Percentiles rank a stretch among this genome's conserved stretches.
phyloP scores from a whole-genome alignment of 1,284 basidiomycete species.

The Fereydounia khargensis region DNA sequence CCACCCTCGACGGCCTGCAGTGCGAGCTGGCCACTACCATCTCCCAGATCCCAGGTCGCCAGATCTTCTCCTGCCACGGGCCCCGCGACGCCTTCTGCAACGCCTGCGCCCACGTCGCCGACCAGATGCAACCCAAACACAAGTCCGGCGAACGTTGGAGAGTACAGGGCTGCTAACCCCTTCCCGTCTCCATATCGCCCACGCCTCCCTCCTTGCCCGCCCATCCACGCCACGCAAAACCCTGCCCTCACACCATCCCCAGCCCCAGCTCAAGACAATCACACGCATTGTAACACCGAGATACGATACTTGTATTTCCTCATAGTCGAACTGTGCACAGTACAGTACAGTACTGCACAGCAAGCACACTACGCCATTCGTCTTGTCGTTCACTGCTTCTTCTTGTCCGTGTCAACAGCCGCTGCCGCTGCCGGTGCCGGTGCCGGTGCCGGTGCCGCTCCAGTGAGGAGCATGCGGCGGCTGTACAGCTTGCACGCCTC shows the following conservation, averaged over 20 bases:
- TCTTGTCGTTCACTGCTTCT: conserved; percentile 6
- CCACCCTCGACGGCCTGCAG: conserved; percentile 6
- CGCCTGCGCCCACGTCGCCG: conserved; percentile 2
- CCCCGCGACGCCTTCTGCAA: conserved; percentile 17
- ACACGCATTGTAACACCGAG: no score
- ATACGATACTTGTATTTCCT: no score
- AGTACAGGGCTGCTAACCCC: conserved; percentile 16
- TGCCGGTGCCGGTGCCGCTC: no score
- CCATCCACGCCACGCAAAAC: no score
- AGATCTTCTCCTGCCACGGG: conserved; percentile 25
- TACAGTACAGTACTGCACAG: no score
- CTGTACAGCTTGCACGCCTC: conserved; percentile 57
- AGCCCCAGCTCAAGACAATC: no score
- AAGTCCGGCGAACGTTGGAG: no score
- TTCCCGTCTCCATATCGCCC: neutral
- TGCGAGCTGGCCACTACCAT: conserved; percentile 17
- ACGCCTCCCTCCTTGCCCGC: no score
- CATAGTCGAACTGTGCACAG: no score
- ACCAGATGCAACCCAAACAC: neutral
- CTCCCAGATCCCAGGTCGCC: conserved; percentile 15
- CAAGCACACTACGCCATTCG: neutral
- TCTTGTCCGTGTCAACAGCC: conserved; percentile 4
- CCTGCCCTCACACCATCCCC: no score
- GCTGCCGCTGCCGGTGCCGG: no score
- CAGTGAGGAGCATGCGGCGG: neutral